Conservation (phyloP, 192 early-diverging fungal genomes). For the Coemansia sp. region DNA sequence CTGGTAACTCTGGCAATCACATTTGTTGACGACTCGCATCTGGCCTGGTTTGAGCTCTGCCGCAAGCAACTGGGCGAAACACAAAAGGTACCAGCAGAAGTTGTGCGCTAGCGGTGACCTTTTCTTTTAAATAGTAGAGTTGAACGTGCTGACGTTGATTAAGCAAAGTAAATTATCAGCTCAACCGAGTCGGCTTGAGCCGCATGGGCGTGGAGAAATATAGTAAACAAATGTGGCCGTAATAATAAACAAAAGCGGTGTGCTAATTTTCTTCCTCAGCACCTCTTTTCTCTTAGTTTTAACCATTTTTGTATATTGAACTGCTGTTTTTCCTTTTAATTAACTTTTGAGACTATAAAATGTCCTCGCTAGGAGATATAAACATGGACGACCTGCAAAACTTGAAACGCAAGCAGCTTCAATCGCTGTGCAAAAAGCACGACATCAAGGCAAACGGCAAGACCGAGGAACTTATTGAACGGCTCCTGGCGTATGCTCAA, state of each 20-base stretch:
- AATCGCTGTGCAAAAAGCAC: slow-evolving; percentile 50
- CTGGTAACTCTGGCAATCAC: slow-evolving; percentile 45
- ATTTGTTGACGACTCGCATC: slow-evolving; percentile 51
- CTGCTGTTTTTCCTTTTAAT: neutral
- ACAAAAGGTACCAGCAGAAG: slow-evolving; percentile 11
- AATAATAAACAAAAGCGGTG: neutral
- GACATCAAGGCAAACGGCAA: slow-evolving; percentile 51
- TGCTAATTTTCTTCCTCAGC: neutral
- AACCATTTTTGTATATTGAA: neutral
- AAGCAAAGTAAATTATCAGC: slow-evolving; percentile 4
- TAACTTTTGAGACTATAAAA: neutral
- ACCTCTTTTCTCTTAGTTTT: neutral
- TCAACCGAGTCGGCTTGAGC: slow-evolving; percentile 8
- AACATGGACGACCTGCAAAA: slow-evolving; percentile 32
- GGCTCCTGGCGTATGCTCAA: slow-evolving; percentile 13
- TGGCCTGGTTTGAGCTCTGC: slow-evolving; percentile 48
- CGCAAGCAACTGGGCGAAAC: slow-evolving; percentile 31
- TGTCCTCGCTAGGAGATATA: slow-evolving; percentile 18
- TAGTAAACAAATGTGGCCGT: neutral
- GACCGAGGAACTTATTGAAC: slow-evolving; percentile 43
- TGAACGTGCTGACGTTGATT: too few relatives aligned
- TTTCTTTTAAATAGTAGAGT: neutral
- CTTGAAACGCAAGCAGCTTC: slow-evolving; percentile 49
- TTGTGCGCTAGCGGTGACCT: slow-evolving; percentile 20
- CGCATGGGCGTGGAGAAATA: slow-evolving; percentile 1